These are phyloP conservation scores for Ceratobasidium sp. DNA, from an alignment of 1,284 basidiomycete genomes.

Conservation along the genomic window DNA sequence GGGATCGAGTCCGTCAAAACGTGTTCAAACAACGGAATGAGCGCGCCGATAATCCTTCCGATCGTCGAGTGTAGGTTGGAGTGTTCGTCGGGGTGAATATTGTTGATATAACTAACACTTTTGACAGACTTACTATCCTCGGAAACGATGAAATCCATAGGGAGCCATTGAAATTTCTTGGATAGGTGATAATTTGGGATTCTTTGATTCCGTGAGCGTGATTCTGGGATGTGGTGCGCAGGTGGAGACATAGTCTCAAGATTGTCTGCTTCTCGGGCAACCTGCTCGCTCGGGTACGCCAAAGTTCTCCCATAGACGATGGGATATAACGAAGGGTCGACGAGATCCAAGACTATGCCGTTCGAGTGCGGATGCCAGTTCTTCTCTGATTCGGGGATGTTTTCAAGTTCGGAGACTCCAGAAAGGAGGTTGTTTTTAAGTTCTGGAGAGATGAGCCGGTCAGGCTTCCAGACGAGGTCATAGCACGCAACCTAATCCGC, in stretches of 20 bases:
- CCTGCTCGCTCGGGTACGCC: slow-evolving; percentile 6
- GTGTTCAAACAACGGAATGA: slow-evolving; percentile 48
- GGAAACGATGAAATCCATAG: slow-evolving; percentile 50
- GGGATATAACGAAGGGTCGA: slow-evolving; percentile 56
- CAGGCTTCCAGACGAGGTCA: slow-evolving; percentile 62
- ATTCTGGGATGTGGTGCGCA: too few species aligned
- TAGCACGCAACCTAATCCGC: slow-evolving; percentile 61
- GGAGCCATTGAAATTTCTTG: slow-evolving; percentile 52
- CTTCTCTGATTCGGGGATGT: slow-evolving; percentile 51
- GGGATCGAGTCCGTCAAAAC: slow-evolving; percentile 46
- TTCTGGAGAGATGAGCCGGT: slow-evolving; percentile 46
- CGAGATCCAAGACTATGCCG: slow-evolving; percentile 55
- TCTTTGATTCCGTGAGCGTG: not conserved
- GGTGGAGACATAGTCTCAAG: not conserved
- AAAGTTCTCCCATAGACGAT: slow-evolving; percentile 51
- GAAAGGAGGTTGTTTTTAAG: slow-evolving; percentile 41
- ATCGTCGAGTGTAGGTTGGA: slow-evolving; percentile 43
- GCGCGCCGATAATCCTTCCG: slow-evolving; percentile 44
- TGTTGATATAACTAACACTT: slow-evolving; percentile 50
- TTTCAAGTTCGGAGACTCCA: slow-evolving; percentile 50
- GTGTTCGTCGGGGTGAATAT: slow-evolving; percentile 47
- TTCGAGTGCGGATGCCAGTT: slow-evolving; percentile 60
- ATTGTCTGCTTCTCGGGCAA: not conserved
- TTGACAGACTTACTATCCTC: slow-evolving; percentile 43
- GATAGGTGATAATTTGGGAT: slow-evolving; percentile 36